Percentiles rank a stretch among this genome's conserved stretches.
Evolutionary conservation across 495 filamentous ascomycete genomes (phyloP).

Genomic region (Podospora didyma): DNA sequence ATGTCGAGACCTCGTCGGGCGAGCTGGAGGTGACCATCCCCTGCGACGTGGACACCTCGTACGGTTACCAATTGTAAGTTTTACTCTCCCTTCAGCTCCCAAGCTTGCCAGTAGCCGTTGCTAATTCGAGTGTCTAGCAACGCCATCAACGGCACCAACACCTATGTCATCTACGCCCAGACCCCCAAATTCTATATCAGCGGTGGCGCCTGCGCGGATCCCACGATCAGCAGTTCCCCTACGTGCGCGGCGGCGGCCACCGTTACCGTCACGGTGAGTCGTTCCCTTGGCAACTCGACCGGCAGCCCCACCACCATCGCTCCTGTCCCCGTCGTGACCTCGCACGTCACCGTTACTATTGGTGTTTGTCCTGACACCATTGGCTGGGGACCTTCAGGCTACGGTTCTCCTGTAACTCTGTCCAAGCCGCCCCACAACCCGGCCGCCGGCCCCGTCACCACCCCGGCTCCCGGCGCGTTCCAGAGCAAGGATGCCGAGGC

Average conservation of each 20-base stretch:
- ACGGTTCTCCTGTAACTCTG: constrained; percentile 19
- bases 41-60: constrained; percentile 36
- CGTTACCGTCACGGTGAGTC: constrained; percentile 30
- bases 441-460: constrained; percentile 8
- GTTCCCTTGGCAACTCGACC: constrained; percentile 14
- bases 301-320: constrained; percentile 1
- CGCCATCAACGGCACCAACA: constrained; percentile 47
- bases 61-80: constrained; percentile 41
- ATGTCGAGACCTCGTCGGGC: constrained; percentile 31
- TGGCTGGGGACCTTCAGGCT: constrained; percentile 25
- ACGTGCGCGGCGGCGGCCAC: constrained; percentile 24
- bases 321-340: constrained; percentile 1
- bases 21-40: constrained; percentile 35
- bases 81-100: not conserved
- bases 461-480: constrained; percentile 2
- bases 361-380: constrained; percentile 27
- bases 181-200: constrained; percentile 37
- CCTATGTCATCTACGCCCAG: constrained; percentile 47
- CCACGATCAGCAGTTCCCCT: constrained; percentile 6
- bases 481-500: not conserved
- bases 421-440: constrained; percentile 10
- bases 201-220: constrained; percentile 18
- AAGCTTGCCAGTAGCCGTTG: too few relatives aligned
- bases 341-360: not conserved
- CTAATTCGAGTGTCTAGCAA: too few relatives aligned